Base-by-base conservation (phyloP, 2,329 filamentous ascomycete genomes). In the Clarireedia monteithiana region DNA sequence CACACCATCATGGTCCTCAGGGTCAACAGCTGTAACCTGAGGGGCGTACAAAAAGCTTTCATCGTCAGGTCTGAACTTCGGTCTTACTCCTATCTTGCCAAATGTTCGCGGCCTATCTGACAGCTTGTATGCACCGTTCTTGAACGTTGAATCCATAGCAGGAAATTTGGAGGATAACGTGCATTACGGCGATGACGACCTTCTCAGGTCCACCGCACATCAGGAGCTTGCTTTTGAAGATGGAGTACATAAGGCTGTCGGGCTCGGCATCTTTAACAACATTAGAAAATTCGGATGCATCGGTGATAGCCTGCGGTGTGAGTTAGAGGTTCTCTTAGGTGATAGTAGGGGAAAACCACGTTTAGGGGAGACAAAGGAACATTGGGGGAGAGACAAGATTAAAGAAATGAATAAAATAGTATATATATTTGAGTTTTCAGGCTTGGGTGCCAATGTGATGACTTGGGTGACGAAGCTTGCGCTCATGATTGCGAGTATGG, bases 381-480 rank as follows among this genome's bases (percentile, higher is more conserved):
- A 34, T 34, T 4, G 2, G 30, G 12, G 30, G 30, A 14, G 20
- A 14, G 9, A 34, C 12, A 14, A 9, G 30, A 27, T 12, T 40
- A 26, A 24, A 38, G n/a, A 15, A 23, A 17, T 14, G 23, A n/a
- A 15, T 1, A 17, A 17, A 30, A 2, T 20, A 20, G 48, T 23
- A 38, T 12, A 53, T 44, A 39, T 48, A 6, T 14, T 53, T 44
- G 1, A 53, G 2, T 9, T 53, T 48, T 39, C 51, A 3, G 51
- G 51, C 23, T 53, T 53, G 5, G 51, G 42, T 6, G 51, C 48
- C n/a, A 53, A 9, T 7, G 51, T 53, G 15, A 53, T 20, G 30
- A 48, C 44, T 39, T 24, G 7, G 12, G 44, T 20, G 24, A 38
- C 6, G 39, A 7, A 5, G 26, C 30, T 44, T n/a, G 51, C 15